These are phyloP conservation scores for Xylariaceae sp. DNA, from an alignment of 2,329 filamentous ascomycete species.

Conservation along the genomic window DNA sequence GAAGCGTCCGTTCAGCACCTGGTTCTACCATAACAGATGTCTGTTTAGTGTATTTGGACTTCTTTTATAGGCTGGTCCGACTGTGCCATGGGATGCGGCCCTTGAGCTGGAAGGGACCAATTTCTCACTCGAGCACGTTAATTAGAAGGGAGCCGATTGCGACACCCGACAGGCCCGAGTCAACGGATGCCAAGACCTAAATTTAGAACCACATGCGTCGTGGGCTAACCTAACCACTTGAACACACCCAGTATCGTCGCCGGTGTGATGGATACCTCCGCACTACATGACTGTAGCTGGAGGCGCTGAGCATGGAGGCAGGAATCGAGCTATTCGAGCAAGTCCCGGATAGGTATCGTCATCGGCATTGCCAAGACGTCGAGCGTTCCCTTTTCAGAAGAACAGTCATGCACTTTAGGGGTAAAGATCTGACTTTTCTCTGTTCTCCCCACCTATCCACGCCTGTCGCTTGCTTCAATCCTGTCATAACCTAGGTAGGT, in stretches of 20 bases:
- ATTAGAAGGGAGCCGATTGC: no score
- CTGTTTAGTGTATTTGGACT: no score
- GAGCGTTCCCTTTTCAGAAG: constrained; percentile 26
- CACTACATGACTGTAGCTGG: constrained; percentile 19
- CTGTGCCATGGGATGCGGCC: no score
- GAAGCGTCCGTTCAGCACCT: no score
- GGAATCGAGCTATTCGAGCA: neutral
- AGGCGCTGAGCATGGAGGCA: constrained; percentile 5
- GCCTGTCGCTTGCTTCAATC: constrained; percentile 5
- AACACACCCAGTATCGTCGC: no score
- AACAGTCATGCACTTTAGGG: constrained; percentile 20
- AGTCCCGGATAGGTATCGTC: constrained; percentile 15
- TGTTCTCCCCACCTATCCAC: constrained; percentile 18
- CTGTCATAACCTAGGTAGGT: neutral
- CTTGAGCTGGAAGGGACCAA: no score
- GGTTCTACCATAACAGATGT: no score
- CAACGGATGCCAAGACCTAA: constrained; percentile 10
- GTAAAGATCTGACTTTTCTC: constrained; percentile 16
- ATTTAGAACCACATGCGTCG: constrained; percentile 13
- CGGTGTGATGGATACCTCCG: constrained; percentile 11
- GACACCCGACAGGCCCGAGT: constrained; percentile 2
- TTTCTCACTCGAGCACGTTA: no score
- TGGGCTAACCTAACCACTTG: neutral
- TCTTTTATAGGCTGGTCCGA: no score
- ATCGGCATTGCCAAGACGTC: constrained; percentile 24